Evolutionary conservation across 441 rosid genomes (phyloP).

Genomic region (Bocquillonia castaneifolia): DNA sequence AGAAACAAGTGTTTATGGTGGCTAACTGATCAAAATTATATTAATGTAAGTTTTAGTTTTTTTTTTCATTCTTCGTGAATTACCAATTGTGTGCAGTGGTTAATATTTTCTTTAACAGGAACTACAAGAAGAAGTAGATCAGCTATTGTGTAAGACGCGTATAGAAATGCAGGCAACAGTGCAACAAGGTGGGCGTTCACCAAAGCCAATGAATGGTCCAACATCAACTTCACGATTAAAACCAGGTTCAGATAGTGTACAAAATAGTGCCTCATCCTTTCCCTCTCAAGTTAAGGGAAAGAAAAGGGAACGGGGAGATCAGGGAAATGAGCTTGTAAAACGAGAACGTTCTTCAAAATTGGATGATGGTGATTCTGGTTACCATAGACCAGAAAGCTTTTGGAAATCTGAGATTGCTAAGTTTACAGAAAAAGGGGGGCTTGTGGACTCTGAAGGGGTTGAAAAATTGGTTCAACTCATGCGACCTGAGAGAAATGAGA

Average conservation of each 20-base stretch:
- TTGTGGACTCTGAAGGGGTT: constrained; percentile 69
- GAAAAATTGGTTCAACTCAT: constrained; percentile 80
- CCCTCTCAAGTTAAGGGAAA: constrained; percentile 82
- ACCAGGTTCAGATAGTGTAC: constrained; percentile 53
- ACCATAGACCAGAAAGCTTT: constrained; percentile 45
- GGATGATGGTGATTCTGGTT: constrained; percentile 63
- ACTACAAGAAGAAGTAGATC: constrained; percentile 81
- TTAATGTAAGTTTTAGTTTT: constrained; percentile 49
- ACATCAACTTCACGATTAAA: constrained; percentile 63
- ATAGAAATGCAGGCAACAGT: constrained; percentile 75
- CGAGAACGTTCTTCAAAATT: constrained; percentile 55
- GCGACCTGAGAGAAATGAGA: constrained; percentile 59
- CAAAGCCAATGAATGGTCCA: constrained; percentile 73
- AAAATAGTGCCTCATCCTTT: constrained; percentile 48
- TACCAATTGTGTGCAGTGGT: neutral
- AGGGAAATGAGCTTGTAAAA: constrained; percentile 61
- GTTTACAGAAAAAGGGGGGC: constrained; percentile 74
- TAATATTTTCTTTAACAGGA: constrained; percentile 38
- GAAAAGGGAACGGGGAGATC: constrained; percentile 90
- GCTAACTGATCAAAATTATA: constrained; percentile 86
- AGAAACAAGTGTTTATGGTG: constrained; percentile 73
- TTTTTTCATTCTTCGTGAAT: neutral
- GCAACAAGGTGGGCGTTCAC: constrained; percentile 82
- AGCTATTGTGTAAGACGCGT: constrained; percentile 57
- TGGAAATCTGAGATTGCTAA: constrained; percentile 70